phyloP scores from a whole-genome alignment of 768 basidiomycete genomes.

The Scleroderma bovista region DNA sequence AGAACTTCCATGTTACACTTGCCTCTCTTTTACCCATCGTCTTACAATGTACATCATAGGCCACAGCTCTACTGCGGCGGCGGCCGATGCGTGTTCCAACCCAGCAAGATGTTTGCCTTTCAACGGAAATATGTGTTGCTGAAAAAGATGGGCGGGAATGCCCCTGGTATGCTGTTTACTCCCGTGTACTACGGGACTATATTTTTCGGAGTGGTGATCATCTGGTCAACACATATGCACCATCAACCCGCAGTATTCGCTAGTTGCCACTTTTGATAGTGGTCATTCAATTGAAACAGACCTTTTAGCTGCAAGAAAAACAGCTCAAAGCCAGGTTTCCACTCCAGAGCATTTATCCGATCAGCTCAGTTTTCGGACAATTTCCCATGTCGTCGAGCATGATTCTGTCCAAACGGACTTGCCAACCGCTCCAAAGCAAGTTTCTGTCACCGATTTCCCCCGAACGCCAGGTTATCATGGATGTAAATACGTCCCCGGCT shows the following conservation, averaged over 20 bases:
- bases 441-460: too few species aligned
- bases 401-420: too few species aligned
- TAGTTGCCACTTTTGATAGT: neutral
- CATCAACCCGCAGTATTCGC: neutral
- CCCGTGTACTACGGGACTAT: neutral
- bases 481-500: too few species aligned
- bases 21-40: too few species aligned
- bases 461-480: too few species aligned
- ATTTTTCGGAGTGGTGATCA: neutral
- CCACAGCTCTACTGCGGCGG: too few species aligned
- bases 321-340: neutral
- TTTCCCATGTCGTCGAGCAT: too few species aligned
- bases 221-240: neutral
- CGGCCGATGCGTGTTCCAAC: neutral
- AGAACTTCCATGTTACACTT: too few species aligned
- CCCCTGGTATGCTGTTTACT: conserved; percentile 1
- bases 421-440: too few species aligned
- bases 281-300: neutral
- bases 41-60: too few species aligned
- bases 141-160: neutral
- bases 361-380: too few species aligned
- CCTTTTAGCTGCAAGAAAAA: neutral
- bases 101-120: neutral
- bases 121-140: neutral
- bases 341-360: too few species aligned